Base-by-base conservation (phyloP, 1,284 basidiomycete genomes). In the Psilocybe mexicana region DNA sequence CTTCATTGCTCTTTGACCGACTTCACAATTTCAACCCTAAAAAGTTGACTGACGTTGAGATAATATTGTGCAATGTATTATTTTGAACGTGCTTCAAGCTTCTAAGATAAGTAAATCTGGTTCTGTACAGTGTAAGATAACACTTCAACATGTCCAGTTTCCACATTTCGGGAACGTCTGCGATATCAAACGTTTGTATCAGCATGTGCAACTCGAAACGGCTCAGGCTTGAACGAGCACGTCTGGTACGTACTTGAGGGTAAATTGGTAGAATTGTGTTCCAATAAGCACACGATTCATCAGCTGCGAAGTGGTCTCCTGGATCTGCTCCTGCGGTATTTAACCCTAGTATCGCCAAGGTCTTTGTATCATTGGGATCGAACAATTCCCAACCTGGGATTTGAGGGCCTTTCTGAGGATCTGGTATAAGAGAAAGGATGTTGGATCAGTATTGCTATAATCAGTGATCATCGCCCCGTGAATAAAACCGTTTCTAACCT, bases 271-370 rank as follows among this genome's bases (percentile, higher is more conserved):
- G 59, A 18, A 73, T 52, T 18, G 63, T 63, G 49, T 73, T 70
- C 71, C 71, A 73, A 48, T 71, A 71, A 1, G 60, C 58, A 46
- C 71, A 73, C 5, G 68, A 66, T 10, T 60, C 52, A 59, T 73
- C 70, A 1, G 63, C 63, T 14, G 42, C 46, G 10, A 64, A 45
- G 55, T 72, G 70, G 42, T 73, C 66, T 12, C 70, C 71, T 4
- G 65, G 60, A 33, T 67, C 59, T n/a, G 67, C 71, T n/a, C 66
- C 61, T 6, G 56, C 56, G 3, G 59, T 52, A 8, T 65, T 67
- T 23, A 52, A 61, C 8, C 69, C 69, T 5, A 73, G 58, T 7
- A 72, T 68, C 14, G 70, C 70, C 11, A 73, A 48, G 2, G 70
- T 65, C 2, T 61, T 64, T 6, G 65, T 56, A 54, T 70, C 66